Evolutionary conservation across 805 yeast genomes (phyloP), one percentile per base, ranked within the genome.

Genomic region (Pichia eremophila): DNA sequence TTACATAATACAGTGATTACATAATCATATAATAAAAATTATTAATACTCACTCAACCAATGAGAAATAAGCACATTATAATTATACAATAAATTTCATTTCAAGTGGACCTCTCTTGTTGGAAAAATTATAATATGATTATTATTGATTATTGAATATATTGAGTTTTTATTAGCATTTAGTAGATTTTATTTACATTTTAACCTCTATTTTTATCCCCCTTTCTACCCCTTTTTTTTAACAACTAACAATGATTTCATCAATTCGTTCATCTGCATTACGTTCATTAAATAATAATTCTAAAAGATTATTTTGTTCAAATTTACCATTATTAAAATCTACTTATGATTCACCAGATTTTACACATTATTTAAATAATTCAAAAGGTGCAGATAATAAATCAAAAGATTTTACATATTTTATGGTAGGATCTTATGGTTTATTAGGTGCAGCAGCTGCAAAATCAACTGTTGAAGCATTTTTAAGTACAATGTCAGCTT

Each of bases 391-490:
- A 59, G 58, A 65, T 50, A 95, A 86, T 63, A 78, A 79, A 63
- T 73, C 81, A 60, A 86, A 96, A 69, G 88, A 83, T 69, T 83
- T 84, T 73, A 78, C 95, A 54, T 93, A 93, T 77, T 91, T 95
- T 77, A 89, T 95, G 90, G 91, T 93, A 58, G 99, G 99, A 58
- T 82, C 97, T 41, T 75, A 88, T 68, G 98, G 97, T 66, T 70
- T 89, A 59, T 72, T 90, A 58, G 74, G 87, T 40, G 95, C 97
- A 46, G 96, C 90, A 48, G 95, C 95, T 64, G 97, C 96, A 65
- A 87, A 90, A 71, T 85, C 95, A 45, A 89, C 97, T 43, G 97
- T 90, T 46, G 95, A 91, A 74, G 77, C 91, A 35, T 93, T 93
- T 75, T 76, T 93, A 60, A 75, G 86, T 51, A 79, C 97, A 56